Base-by-base conservation (phyloP, 352 stramenopile species). In the Stramenopiles sp. region DNA sequence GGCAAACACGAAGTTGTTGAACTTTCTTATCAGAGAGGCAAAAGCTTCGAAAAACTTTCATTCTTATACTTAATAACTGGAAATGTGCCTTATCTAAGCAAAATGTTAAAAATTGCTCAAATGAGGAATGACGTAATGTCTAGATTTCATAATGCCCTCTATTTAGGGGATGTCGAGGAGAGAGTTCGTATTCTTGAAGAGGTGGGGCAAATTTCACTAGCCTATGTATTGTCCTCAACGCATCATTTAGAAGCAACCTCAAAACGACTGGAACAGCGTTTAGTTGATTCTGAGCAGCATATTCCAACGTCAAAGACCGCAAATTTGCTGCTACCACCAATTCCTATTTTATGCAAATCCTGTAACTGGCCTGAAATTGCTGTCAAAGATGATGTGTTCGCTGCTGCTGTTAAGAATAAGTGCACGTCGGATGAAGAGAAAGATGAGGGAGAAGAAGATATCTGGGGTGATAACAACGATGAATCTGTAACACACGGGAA, bases 61-160 rank as follows among this genome's bases (percentile, higher is more conserved):
- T 99, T 99, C 83, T 82, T 99, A 34, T 99, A 99, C 83, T 84
- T 98, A 18, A 89, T 99, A 49, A 98, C 94, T 68, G 96, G 96
- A 74, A 97, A 98, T 83, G 93, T 87, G 43, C 94, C 98, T 76
- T 98, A 99, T 84, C 87, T 99, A 4, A 87, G 91, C 77, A 98
- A 98, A 84, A 99, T 99, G 94, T 86, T 98, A 75, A 98, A 98
- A 83, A 98, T 99, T 73, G 92, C 94, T 1, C 93, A 98, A 81
- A 94, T 97, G 80, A 88, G 94, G 74, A 89, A 92, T 77, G 94
- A 99, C 80, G 94, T 97, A 76, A 98, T 98, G 94, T 92, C 89
- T 32, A 89, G 92, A 68, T 98, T 98, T 82, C 94, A 98, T 84
- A 99, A 98, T 82, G 92, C 94, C 1, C 83, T 99, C 2, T 96